Evolutionary conservation across 129 eudicot species (phyloP).

Genomic region (Tanacetum coccineum): DNA sequence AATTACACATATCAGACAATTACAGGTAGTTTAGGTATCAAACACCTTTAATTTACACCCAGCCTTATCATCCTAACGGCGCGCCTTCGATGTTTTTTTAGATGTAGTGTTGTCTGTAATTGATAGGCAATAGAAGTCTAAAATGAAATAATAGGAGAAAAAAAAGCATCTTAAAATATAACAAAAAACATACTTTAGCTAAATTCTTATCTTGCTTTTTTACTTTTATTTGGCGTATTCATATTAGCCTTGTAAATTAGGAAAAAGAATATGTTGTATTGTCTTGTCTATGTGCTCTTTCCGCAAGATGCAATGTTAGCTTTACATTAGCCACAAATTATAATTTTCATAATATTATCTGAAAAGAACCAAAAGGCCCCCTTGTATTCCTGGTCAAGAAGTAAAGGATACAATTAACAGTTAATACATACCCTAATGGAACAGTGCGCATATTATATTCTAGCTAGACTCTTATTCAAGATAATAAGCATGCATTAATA

Average conservation of each 20-base stretch:
- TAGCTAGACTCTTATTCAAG: slow-evolving; percentile 7
- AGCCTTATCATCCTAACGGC: too few relatives aligned
- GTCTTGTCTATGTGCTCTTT: background rate
- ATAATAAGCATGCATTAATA: slow-evolving; percentile 10
- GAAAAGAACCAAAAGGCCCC: slow-evolving; percentile 3
- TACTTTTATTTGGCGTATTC: slow-evolving; percentile 13
- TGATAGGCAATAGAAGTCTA: background rate
- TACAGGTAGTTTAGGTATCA: background rate
- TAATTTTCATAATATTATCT: slow-evolving; percentile 9
- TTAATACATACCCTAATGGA: too few relatives aligned
- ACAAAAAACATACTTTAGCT: slow-evolving; percentile 1
- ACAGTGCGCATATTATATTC: background rate
- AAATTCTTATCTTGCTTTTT: background rate
- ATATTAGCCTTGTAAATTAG: slow-evolving; percentile 12
- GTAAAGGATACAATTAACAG: too few relatives aligned
- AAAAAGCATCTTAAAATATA: background rate
- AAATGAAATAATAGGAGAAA: slow-evolving; percentile 1
- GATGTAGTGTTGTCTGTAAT: slow-evolving; percentile 8
- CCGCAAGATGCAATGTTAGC: slow-evolving; percentile 24
- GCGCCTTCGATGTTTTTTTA: too few relatives aligned
- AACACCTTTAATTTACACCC: background rate
- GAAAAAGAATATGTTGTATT: background rate
- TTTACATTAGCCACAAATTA: background rate
- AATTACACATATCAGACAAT: background rate
- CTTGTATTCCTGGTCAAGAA: background rate